Evolutionary conservation across 2,329 filamentous ascomycete genomes (phyloP).

Genomic region (Byssothecium circinans): DNA sequence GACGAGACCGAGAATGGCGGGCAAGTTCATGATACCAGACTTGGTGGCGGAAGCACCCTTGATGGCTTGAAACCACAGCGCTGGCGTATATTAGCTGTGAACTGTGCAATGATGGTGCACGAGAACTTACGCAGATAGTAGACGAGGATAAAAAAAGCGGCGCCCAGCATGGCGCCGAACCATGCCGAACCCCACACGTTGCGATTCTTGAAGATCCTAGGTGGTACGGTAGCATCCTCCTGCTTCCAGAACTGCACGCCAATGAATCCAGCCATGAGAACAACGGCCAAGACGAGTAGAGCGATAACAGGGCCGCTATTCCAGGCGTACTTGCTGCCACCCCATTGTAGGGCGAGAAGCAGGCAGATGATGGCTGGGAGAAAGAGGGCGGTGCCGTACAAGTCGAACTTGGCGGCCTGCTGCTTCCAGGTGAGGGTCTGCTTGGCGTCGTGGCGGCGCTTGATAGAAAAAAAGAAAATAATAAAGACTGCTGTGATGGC

Average conservation of each 20-base stretch:
- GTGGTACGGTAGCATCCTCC: slow-evolving; percentile 51
- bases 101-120: not conserved
- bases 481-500: slow-evolving; percentile 47
- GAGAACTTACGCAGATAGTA: slow-evolving; percentile 45
- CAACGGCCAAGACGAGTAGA: slow-evolving; percentile 49
- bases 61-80: slow-evolving; percentile 55
- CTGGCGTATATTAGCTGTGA: slow-evolving; percentile 21
- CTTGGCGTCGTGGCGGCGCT: slow-evolving; percentile 38
- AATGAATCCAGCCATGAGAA: slow-evolving; percentile 48
- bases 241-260: slow-evolving; percentile 48
- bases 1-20: slow-evolving; percentile 50
- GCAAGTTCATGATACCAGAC: slow-evolving; percentile 53
- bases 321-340: slow-evolving; percentile 53
- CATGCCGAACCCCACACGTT: slow-evolving; percentile 47
- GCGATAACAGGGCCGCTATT: slow-evolving; percentile 49
- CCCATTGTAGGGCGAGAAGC: slow-evolving; percentile 55
- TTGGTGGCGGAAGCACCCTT: slow-evolving; percentile 50
- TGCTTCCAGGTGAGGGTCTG: slow-evolving; percentile 38
- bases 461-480: slow-evolving; percentile 43
- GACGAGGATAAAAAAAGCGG: slow-evolving; percentile 48
- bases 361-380: slow-evolving; percentile 53
- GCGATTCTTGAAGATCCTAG: slow-evolving; percentile 50
- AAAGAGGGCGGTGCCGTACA: slow-evolving; percentile 48
- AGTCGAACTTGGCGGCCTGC: slow-evolving; percentile 50
- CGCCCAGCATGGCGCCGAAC: slow-evolving; percentile 48